A percentile compares a stretch with the other conserved stretches of the same genome.
Evolutionary conservation across 1,284 basidiomycete species (phyloP).

Genomic region (Cryptococcus deneoformans): DNA sequence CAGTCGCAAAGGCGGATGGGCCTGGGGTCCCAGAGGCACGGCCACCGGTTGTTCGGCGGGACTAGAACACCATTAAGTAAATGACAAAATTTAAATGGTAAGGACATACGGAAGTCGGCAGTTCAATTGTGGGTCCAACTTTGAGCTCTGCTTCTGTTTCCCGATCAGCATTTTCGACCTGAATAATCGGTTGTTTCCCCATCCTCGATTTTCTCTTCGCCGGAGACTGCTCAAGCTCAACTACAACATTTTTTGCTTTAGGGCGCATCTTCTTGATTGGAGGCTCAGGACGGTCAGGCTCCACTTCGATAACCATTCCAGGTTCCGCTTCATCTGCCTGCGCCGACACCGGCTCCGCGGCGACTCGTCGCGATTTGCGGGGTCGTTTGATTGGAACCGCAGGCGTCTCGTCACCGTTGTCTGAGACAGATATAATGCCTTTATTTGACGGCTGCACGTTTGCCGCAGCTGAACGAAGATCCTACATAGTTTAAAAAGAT

Average conservation of each 20-base stretch:
- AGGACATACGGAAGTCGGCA: constrained; percentile 10
- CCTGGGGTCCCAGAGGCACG: constrained; percentile 7
- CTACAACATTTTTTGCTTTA: constrained; percentile 5
- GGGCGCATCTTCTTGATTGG: constrained; percentile 17
- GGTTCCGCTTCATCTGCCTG: neutral
- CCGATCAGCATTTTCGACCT: constrained; percentile 13
- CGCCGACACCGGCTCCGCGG: constrained; percentile 2
- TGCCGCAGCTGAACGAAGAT: constrained; percentile 12
- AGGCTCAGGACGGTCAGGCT: constrained; percentile 5
- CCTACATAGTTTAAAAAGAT: neutral
- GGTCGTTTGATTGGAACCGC: constrained; percentile 20
- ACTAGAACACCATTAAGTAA: constrained; percentile 2
- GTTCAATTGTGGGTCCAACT: constrained; percentile 1
- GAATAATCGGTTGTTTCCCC: constrained; percentile 3
- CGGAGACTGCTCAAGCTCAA: constrained; percentile 7
- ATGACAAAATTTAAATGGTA: neutral
- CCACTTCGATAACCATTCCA: neutral
- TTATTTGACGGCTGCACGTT: constrained; percentile 36
- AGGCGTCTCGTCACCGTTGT: constrained; percentile 22
- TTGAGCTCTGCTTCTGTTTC: constrained; percentile 13
- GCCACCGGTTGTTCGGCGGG: constrained; percentile 8
- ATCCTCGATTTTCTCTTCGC: constrained; percentile 12
- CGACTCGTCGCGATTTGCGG: neutral
- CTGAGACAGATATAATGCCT: constrained; percentile 43
- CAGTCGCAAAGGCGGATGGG: constrained; percentile 4